Evolutionary conservation across 495 filamentous ascomycete genomes (phyloP).

Genomic region (Trichoderma gamsii): DNA sequence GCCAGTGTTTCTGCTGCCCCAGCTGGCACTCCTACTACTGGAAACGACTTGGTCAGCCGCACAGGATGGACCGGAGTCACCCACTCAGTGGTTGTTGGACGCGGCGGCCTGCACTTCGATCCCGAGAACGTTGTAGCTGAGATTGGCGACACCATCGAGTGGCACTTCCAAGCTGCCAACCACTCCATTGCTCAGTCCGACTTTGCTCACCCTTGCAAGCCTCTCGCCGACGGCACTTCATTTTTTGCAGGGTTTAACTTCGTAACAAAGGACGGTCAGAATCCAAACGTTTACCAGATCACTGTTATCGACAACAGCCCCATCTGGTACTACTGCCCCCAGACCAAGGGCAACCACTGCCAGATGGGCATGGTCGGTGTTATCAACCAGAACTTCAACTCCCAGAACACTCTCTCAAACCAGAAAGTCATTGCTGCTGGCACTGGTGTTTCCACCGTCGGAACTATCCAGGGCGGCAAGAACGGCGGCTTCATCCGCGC

Average conservation of each 20-base stretch:
- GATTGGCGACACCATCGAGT: constrained; percentile 47
- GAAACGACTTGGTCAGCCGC: not conserved
- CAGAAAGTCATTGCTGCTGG: constrained; percentile 17
- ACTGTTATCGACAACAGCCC: constrained; percentile 31
- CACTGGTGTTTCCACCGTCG: constrained; percentile 10
- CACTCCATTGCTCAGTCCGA: constrained; percentile 52
- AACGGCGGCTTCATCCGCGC: not conserved
- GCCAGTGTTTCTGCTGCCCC: not conserved
- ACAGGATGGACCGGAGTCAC: constrained; percentile 26
- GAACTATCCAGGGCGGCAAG: constrained; percentile 14
- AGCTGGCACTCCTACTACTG: not conserved
- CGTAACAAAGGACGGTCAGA: constrained; percentile 15
- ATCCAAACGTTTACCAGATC: constrained; percentile 23
- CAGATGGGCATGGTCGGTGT: constrained; percentile 34
- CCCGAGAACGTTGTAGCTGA: constrained; percentile 47
- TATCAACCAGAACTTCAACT: constrained; percentile 27
- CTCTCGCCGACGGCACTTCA: constrained; percentile 15
- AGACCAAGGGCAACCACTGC: constrained; percentile 31
- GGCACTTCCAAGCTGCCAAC: constrained; percentile 52
- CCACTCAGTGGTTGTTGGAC: constrained; percentile 48
- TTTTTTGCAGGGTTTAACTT: constrained; percentile 22
- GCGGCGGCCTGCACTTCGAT: constrained; percentile 40
- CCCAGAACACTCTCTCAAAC: constrained; percentile 13
- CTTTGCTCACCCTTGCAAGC: constrained; percentile 29
- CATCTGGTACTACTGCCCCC: constrained; percentile 39